phyloP scores from a whole-genome alignment of 352 stramenopile species.

The Phytopythium helicoides region DNA sequence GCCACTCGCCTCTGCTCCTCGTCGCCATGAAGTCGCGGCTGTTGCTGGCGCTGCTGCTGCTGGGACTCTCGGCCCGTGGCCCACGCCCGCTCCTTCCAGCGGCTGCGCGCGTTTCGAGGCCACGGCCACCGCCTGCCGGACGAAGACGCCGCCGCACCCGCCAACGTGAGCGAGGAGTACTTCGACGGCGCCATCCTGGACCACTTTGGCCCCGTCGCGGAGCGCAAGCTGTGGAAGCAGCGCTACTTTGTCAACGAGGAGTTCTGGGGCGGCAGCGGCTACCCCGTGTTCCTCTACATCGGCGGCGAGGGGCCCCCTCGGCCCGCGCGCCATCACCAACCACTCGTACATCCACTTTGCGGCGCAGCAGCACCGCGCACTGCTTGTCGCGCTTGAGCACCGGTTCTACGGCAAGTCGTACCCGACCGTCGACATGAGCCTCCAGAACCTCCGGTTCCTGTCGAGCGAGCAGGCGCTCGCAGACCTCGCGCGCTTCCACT shows the following conservation, averaged over 20 bases:
- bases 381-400: slow-evolving; percentile 93
- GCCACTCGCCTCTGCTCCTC: background rate
- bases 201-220: slow-evolving; percentile 62
- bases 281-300: slow-evolving; percentile 90
- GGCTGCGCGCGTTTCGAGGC: slow-evolving; percentile 62
- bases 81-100: slow-evolving; percentile 41
- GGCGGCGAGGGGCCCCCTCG: slow-evolving; percentile 69
- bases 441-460: slow-evolving; percentile 85
- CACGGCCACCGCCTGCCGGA: slow-evolving; percentile 66
- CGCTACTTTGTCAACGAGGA: slow-evolving; percentile 91
- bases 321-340: slow-evolving; percentile 57
- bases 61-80: background rate
- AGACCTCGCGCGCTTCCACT: slow-evolving; percentile 91
- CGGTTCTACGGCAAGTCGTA: slow-evolving; percentile 95
- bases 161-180: slow-evolving; percentile 51
- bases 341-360: slow-evolving; percentile 77
- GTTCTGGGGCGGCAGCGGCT: slow-evolving; percentile 72
- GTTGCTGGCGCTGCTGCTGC: background rate
- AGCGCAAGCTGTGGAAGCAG: slow-evolving; percentile 75
- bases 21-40: too few relatives aligned
- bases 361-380: slow-evolving; percentile 67
- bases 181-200: slow-evolving; percentile 63
- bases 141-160: slow-evolving; percentile 20
- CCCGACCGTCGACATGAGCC: slow-evolving; percentile 76
- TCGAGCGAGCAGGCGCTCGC: slow-evolving; percentile 88